Evolutionary conservation across 2,329 filamentous ascomycete genomes (phyloP).

Genomic region (Botrytis aclada): DNA sequence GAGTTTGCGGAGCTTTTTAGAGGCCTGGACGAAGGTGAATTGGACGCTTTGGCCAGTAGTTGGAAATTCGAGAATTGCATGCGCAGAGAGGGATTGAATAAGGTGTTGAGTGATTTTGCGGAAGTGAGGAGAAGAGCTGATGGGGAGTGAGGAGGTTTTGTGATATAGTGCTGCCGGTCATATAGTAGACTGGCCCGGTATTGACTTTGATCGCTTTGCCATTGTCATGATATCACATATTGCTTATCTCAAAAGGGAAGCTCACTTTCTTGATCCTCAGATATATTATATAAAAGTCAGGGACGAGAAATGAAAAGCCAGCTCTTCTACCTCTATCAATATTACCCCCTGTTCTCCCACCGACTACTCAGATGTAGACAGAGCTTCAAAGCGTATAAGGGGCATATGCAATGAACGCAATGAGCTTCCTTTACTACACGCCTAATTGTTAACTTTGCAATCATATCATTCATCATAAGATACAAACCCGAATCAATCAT

Average conservation of each 20-base stretch:
- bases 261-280: not conserved
- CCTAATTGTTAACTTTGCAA: rapidly evolving
- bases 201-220: not conserved
- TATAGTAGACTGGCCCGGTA: not conserved
- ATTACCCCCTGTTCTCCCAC: not conserved
- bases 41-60: conserved; percentile 48
- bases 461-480: too few species aligned
- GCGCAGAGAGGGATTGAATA: conserved; percentile 42
- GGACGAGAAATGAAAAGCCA: not conserved
- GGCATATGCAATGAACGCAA: not conserved
- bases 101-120: conserved; percentile 30
- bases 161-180: too few species aligned
- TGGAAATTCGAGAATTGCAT: conserved; percentile 52
- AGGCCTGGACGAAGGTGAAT: conserved; percentile 48
- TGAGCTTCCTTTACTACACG: not conserved
- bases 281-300: not conserved
- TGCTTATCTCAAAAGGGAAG: not conserved
- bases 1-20: conserved; percentile 56
- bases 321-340: not conserved
- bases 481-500: not conserved
- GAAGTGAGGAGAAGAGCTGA: not conserved
- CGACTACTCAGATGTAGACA: not conserved
- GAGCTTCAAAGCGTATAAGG: not conserved
- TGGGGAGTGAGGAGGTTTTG: not conserved
- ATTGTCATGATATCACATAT: not conserved